phyloP scores from a whole-genome alignment of 2,329 filamentous ascomycete species.

The Penicillium sp. region DNA sequence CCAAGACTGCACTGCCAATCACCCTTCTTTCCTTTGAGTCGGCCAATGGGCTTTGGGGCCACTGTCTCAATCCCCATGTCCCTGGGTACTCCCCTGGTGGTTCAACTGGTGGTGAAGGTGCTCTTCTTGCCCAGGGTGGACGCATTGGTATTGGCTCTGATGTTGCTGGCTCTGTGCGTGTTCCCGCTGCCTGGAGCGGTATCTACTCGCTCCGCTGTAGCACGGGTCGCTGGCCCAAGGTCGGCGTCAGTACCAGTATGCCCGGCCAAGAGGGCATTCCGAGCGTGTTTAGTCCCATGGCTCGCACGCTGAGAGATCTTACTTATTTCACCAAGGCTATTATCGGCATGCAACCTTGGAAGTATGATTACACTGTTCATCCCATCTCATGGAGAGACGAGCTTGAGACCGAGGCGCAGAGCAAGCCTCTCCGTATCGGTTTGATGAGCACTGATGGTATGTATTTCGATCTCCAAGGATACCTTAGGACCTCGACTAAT shows the following conservation, averaged over 20 bases:
- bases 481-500: background rate
- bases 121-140: slow-evolving; percentile 73
- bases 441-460: slow-evolving; percentile 68
- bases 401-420: slow-evolving; percentile 54
- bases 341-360: slow-evolving; percentile 80
- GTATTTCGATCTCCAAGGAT: slow-evolving; percentile 6
- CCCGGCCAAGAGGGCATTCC: slow-evolving; percentile 85
- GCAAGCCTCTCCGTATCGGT: slow-evolving; percentile 67
- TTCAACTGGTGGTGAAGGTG: slow-evolving; percentile 79
- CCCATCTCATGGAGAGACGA: slow-evolving; percentile 73
- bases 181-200: slow-evolving; percentile 82
- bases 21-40: slow-evolving; percentile 85
- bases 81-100: slow-evolving; percentile 80
- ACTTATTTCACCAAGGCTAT: slow-evolving; percentile 76
- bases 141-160: slow-evolving; percentile 87
- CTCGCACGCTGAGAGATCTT: slow-evolving; percentile 75
- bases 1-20: slow-evolving; percentile 86
- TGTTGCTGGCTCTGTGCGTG: slow-evolving; percentile 82
- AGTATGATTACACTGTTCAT: slow-evolving; percentile 79
- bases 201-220: slow-evolving; percentile 84
- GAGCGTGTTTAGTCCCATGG: slow-evolving; percentile 89
- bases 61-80: slow-evolving; percentile 77
- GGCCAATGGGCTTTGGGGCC: slow-evolving; percentile 74
- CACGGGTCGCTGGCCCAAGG: slow-evolving; percentile 84
- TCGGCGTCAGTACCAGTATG: slow-evolving; percentile 81